Evolutionary conservation across 192 early-diverging fungal species (phyloP).

Genomic region (Piromyces sp.): DNA sequence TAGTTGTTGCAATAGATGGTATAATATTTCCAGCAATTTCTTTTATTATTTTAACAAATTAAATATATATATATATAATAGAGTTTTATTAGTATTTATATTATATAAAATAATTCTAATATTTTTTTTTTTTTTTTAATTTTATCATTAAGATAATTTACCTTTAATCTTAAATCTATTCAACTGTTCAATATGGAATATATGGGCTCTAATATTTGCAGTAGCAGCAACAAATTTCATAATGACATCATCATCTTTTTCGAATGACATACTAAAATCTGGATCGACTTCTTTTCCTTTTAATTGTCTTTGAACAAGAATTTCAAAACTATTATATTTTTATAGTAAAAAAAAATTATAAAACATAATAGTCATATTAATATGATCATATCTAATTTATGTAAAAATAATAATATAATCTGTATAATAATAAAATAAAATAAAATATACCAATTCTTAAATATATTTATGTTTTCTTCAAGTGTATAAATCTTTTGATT

Average conservation of each 20-base stretch:
- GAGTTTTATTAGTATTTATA: not conserved
- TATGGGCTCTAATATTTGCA: conserved; percentile 64
- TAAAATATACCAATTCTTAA: conserved; percentile 40
- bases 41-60: conserved; percentile 8
- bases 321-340: conserved; percentile 32
- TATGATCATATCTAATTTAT: too few species aligned
- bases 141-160: conserved; percentile 5
- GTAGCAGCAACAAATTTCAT: conserved; percentile 88
- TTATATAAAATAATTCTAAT: too few species aligned
- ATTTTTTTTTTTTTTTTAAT: conserved; percentile 3
- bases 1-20: conserved; percentile 94
- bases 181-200: conserved; percentile 63
- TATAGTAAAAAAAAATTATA: too few species aligned
- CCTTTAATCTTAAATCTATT: conserved; percentile 79
- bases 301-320: conserved; percentile 27
- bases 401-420: not conserved
- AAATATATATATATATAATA: conserved; percentile 8
- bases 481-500: conserved; percentile 58
- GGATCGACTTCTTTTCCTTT: conserved; percentile 22
- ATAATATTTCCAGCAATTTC: conserved; percentile 99
- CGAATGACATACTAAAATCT: conserved; percentile 49
- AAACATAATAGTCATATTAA: too few species aligned
- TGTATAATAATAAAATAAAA: not conserved
- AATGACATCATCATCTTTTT: conserved; percentile 88
- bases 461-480: conserved; percentile 51